Percentiles rank a stretch among this genome's conserved stretches.
These are phyloP conservation scores for Quercus lobata DNA, from an alignment of 331 rosid species.

Conservation along the genomic window DNA sequence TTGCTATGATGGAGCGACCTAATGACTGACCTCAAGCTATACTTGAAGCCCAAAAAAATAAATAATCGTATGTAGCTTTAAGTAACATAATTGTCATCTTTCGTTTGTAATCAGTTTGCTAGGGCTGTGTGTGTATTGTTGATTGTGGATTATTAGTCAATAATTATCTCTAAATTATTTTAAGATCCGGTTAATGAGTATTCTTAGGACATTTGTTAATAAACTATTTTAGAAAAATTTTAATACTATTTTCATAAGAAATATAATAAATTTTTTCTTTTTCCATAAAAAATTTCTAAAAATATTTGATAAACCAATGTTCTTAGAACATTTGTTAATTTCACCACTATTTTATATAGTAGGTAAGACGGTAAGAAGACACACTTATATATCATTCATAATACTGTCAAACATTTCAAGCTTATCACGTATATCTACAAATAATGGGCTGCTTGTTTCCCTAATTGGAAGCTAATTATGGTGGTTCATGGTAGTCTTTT, in stretches of 20 bases:
- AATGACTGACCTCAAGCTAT: no score
- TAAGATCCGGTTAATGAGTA: background rate
- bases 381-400: constrained; percentile 20
- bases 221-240: no score
- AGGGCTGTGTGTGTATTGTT: background rate
- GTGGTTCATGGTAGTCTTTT: background rate
- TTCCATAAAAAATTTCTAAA: no score
- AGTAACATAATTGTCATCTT: constrained; percentile 18
- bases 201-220: no score
- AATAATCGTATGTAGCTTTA: constrained; percentile 16
- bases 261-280: no score
- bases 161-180: constrained; percentile 28
- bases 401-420: constrained; percentile 33
- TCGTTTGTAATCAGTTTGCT: background rate
- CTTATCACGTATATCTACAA: constrained; percentile 12
- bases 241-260: no score
- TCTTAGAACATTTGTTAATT: no score
- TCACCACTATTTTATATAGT: no score
- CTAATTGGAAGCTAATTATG: constrained; percentile 31
- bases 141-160: constrained; percentile 32
- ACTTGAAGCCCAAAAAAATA: background rate
- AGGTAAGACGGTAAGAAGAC: background rate
- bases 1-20: background rate
- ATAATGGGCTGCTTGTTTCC: constrained; percentile 31
- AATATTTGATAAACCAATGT: no score